phyloP scores from a whole-genome alignment of 345 rosid species.

The Moricandia moricandioides region DNA sequence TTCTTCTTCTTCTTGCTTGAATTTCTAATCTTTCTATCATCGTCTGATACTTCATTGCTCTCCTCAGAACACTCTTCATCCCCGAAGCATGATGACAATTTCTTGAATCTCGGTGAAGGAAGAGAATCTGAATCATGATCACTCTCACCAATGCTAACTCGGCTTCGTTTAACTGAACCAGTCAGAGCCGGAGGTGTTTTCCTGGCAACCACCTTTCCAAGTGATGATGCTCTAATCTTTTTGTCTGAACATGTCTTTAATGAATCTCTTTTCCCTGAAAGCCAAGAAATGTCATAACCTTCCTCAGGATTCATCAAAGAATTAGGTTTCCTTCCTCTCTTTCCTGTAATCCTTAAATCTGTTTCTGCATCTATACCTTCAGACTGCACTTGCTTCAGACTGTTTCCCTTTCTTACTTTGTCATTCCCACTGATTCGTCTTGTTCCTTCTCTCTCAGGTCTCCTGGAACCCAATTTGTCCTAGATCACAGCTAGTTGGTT shows the following conservation, averaged over 20 bases:
- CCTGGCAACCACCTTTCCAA: background rate
- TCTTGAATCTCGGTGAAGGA: background rate
- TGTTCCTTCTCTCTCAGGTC: background rate
- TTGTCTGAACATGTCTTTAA: background rate
- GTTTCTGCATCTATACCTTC: background rate
- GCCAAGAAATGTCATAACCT: background rate
- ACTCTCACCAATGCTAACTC: background rate
- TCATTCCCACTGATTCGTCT: background rate
- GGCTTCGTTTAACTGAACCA: background rate
- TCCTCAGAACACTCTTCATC: background rate
- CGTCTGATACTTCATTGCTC: constrained; percentile 28
- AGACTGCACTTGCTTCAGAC: background rate
- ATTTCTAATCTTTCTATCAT: background rate
- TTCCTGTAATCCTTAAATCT: background rate
- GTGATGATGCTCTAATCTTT: background rate
- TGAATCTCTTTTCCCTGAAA: background rate
- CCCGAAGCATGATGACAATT: background rate
- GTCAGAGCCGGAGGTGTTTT: background rate
- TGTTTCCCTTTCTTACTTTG: background rate
- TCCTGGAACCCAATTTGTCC: background rate
- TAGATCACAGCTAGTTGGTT: background rate
- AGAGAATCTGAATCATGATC: background rate
- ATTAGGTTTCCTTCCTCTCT: background rate
- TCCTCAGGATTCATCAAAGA: background rate
- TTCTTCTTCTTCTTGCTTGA: background rate